Conservation (phyloP, 768 basidiomycete genomes). For the Podaxis carcinomalis region DNA sequence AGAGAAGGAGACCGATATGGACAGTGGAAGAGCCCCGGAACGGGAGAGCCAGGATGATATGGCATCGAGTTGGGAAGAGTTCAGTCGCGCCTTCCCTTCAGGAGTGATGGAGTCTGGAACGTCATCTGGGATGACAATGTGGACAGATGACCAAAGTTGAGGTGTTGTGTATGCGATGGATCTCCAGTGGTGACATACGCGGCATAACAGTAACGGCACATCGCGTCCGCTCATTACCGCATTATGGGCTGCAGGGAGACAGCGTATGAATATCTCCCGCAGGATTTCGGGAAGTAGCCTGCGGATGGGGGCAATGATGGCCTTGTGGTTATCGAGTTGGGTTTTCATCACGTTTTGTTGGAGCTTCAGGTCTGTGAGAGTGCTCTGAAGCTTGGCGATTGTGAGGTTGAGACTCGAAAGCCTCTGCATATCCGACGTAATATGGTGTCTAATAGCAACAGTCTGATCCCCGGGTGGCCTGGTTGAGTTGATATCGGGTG, state of each 20-base stretch:
- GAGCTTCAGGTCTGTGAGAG: neutral
- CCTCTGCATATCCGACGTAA: neutral
- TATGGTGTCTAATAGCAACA: neutral
- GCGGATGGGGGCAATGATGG: slow-evolving; percentile 11
- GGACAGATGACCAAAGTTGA: slow-evolving; percentile 15
- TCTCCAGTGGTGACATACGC: slow-evolving; percentile 17
- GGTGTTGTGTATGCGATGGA: slow-evolving; percentile 13
- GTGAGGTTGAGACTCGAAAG: neutral
- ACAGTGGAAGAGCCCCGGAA: neutral
- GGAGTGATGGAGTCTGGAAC: neutral
- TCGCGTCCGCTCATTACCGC: slow-evolving; percentile 10
- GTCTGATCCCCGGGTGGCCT: neutral
- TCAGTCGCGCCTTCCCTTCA: no score
- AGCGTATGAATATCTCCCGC: slow-evolving; percentile 17
- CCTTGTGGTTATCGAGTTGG: neutral
- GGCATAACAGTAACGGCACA: slow-evolving; percentile 16
- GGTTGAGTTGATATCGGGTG: no score
- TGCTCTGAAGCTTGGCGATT: neutral
- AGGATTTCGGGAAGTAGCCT: slow-evolving; percentile 18
- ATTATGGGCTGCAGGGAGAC: slow-evolving; percentile 14
- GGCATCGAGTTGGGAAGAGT: neutral
- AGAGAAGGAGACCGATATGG: neutral
- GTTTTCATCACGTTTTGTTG: neutral
- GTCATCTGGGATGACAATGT: slow-evolving; percentile 12
- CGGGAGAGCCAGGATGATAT: slow-evolving; percentile 1